Conservation (phyloP, 768 basidiomycete genomes). For the Dioszegia aurantiaca region DNA sequence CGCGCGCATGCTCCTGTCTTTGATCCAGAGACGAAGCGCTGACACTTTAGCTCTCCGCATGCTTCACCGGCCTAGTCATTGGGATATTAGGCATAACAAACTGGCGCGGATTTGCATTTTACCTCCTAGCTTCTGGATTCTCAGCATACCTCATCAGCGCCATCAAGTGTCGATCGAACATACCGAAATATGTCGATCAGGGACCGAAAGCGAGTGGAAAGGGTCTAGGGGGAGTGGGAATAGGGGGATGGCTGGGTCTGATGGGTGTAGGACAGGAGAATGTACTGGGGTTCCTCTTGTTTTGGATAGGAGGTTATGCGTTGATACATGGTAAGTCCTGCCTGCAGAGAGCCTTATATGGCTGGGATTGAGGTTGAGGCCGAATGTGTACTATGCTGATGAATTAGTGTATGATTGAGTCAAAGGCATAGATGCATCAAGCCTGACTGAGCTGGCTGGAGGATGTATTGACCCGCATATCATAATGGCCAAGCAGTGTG, state of each 20-base stretch:
- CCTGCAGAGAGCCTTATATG: constrained; percentile 20
- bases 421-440: background rate
- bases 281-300: constrained; percentile 80
- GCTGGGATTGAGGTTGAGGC: background rate
- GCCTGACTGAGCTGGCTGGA: too few relatives aligned
- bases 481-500: too few relatives aligned
- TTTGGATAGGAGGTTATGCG: constrained; percentile 88
- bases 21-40: background rate
- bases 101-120: constrained; percentile 74
- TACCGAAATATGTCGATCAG: constrained; percentile 40
- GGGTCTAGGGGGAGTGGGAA: constrained; percentile 28
- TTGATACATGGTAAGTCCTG: constrained; percentile 51
- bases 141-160: constrained; percentile 65
- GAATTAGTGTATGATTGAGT: constrained; percentile 5
- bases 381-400: background rate
- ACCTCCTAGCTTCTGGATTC: constrained; percentile 65
- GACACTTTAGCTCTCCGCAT: constrained; percentile 60
- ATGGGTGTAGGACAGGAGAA: constrained; percentile 86
- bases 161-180: constrained; percentile 66
- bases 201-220: background rate
- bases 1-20: background rate
- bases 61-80: constrained; percentile 80
- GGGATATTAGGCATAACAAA: constrained; percentile 88
- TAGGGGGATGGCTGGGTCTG: constrained; percentile 58
- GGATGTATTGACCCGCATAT: too few relatives aligned